A percentile compares a stretch with the other conserved stretches of the same genome.
Conservation (phyloP, 2,329 filamentous ascomycete species). For the Cadophora sp. region DNA sequence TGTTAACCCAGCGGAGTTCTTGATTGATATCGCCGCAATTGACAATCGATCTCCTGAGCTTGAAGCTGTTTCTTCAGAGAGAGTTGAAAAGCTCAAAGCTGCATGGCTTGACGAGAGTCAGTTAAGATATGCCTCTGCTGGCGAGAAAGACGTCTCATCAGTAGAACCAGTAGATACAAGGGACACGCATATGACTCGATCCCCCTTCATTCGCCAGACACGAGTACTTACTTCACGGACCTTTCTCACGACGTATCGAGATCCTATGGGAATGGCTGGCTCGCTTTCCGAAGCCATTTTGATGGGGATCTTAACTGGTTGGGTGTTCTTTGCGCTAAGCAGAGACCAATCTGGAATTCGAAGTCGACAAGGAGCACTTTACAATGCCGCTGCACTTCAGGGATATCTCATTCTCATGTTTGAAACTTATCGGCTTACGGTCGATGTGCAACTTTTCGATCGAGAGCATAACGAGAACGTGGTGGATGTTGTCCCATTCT, state of each 20-base stretch:
- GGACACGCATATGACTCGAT: slow-evolving; percentile 46
- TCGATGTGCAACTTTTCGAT: slow-evolving; percentile 79
- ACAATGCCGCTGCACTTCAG: slow-evolving; percentile 74
- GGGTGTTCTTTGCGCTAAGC: slow-evolving; percentile 72
- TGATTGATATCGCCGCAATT: slow-evolving; percentile 77
- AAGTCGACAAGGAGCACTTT: slow-evolving; percentile 75
- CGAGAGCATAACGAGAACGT: slow-evolving; percentile 77
- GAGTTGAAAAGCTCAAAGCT: slow-evolving; percentile 66
- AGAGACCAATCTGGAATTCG: slow-evolving; percentile 74
- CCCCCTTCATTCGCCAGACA: slow-evolving; percentile 67
- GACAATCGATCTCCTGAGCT: slow-evolving; percentile 74
- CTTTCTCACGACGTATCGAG: slow-evolving; percentile 74
- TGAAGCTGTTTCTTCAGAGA: slow-evolving; percentile 62
- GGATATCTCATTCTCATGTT: slow-evolving; percentile 80
- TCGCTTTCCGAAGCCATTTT: slow-evolving; percentile 72
- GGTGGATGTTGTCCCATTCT: slow-evolving; percentile 71
- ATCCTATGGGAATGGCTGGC: slow-evolving; percentile 77
- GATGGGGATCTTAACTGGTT: slow-evolving; percentile 76
- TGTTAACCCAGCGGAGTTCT: slow-evolving; percentile 78
- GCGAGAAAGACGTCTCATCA: slow-evolving; percentile 25
- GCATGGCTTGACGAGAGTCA: slow-evolving; percentile 59
- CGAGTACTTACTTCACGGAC: slow-evolving; percentile 72
- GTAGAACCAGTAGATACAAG: neutral
- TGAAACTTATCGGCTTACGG: slow-evolving; percentile 76
- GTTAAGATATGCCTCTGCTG: slow-evolving; percentile 29